phyloP scores from a whole-genome alignment of 1,284 basidiomycete species.

The Boletus austroedulis region DNA sequence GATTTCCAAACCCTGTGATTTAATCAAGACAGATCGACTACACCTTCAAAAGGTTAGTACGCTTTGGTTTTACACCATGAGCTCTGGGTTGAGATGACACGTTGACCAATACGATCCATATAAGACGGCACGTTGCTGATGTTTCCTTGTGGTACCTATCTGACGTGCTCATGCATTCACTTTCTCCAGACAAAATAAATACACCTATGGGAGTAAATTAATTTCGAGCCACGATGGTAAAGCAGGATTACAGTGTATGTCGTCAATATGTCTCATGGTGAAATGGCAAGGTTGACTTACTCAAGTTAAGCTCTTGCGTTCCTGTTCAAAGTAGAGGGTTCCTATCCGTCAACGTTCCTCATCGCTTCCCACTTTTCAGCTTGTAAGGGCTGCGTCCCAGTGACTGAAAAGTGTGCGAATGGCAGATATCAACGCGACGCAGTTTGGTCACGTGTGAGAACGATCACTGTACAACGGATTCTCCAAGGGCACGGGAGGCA shows the following conservation, averaged over 20 bases:
- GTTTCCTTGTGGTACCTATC: slow-evolving; percentile 15
- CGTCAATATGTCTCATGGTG: too few species aligned
- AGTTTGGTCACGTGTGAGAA: background rate
- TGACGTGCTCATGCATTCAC: slow-evolving; percentile 21
- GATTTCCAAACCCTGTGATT: too few species aligned
- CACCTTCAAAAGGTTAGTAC: slow-evolving; percentile 27
- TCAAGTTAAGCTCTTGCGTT: slow-evolving; percentile 22
- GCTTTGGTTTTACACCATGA: too few species aligned
- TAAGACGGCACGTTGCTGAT: too few species aligned
- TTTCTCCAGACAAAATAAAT: slow-evolving; percentile 21
- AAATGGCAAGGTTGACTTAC: background rate
- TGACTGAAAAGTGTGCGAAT: background rate
- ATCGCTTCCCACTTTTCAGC: background rate
- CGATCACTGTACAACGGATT: background rate
- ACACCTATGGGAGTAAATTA: slow-evolving; percentile 13
- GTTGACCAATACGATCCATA: too few species aligned
- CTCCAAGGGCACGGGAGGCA: background rate
- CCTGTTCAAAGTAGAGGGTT: slow-evolving; percentile 12
- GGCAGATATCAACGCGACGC: background rate
- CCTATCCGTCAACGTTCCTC: background rate
- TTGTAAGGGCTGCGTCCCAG: background rate
- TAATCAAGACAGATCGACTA: too few species aligned
- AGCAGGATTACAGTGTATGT: slow-evolving; percentile 19
- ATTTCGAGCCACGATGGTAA: slow-evolving; percentile 17
- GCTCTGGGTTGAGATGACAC: too few species aligned